phyloP scores from a whole-genome alignment of 306 rosid species.

The Ormosia semicastrata region DNA sequence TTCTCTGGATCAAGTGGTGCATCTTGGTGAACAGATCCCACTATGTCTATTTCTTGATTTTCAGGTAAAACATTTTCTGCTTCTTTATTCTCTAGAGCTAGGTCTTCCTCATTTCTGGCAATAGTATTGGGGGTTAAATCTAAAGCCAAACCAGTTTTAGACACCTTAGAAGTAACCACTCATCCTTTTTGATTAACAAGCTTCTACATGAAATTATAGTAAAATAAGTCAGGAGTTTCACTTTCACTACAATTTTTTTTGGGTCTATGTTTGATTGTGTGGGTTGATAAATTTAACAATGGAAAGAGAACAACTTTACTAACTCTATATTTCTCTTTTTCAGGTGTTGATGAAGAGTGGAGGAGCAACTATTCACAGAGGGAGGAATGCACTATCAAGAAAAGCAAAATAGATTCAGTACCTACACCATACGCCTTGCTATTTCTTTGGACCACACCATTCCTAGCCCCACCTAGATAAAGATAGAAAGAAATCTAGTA shows the following conservation, averaged over 20 bases:
- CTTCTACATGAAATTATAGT: conserved; percentile 50
- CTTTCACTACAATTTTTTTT: too few relatives aligned
- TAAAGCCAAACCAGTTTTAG: conserved; percentile 52
- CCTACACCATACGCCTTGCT: conserved; percentile 44
- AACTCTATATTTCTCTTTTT: too few relatives aligned
- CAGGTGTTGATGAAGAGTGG: too few relatives aligned
- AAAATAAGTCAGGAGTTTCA: conserved; percentile 25
- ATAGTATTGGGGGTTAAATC: conserved; percentile 39
- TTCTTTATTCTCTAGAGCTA: conserved; percentile 55
- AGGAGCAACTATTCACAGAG: conserved; percentile 69
- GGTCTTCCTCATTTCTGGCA: conserved; percentile 41
- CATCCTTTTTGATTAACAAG: conserved; percentile 56
- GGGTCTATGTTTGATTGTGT: too few relatives aligned
- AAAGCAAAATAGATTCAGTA: conserved; percentile 89
- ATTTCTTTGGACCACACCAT: conserved; percentile 68
- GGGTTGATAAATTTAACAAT: too few relatives aligned
- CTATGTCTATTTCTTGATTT: conserved; percentile 54
- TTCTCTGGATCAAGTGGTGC: conserved; percentile 60
- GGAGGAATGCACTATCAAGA: conserved; percentile 75
- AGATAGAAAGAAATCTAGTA: conserved; percentile 25
- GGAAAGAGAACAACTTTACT: too few relatives aligned
- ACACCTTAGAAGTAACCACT: conserved; percentile 53
- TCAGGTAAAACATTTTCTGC: conserved; percentile 43
- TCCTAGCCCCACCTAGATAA: conserved; percentile 38
- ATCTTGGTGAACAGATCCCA: conserved; percentile 49